Percentiles rank a stretch among this genome's conserved stretches.
Conservation (phyloP, 306 rosid species). For the Corylus heterophylla region DNA sequence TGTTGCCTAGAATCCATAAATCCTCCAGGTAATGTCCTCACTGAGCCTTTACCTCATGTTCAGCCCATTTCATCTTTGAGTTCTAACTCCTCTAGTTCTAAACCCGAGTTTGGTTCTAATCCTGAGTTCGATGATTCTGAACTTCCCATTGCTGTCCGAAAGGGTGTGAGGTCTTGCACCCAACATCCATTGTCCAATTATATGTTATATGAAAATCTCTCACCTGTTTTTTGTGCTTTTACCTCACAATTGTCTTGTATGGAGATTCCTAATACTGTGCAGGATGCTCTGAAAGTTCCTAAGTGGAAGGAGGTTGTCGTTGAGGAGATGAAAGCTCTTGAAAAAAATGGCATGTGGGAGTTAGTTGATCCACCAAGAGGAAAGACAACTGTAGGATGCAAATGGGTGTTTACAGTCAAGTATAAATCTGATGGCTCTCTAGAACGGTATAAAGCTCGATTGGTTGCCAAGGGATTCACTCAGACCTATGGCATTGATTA, state of each 20-base stretch:
- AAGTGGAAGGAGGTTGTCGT: not conserved
- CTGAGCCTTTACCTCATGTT: no score
- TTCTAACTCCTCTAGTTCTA: no score
- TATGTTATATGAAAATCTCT: not conserved
- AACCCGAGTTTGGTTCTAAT: no score
- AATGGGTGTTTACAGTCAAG: constrained; percentile 5
- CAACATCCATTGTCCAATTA: not conserved
- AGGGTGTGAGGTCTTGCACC: not conserved
- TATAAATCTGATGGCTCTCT: not conserved
- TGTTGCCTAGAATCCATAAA: no score
- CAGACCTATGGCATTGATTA: constrained; percentile 14
- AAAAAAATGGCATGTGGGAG: not conserved
- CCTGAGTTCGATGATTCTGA: not conserved
- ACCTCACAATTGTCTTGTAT: not conserved
- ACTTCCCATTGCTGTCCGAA: not conserved
- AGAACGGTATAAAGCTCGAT: not conserved
- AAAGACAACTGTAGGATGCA: not conserved
- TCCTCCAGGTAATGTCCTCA: no score
- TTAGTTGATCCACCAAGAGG: not conserved
- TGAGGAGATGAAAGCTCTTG: constrained; percentile 1
- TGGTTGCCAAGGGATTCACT: constrained; percentile 5
- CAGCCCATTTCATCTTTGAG: no score
- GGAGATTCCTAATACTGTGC: not conserved
- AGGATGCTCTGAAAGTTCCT: not conserved
- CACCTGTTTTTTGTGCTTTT: not conserved